Conservation (phyloP, 495 filamentous ascomycete species). For the Chlorociboria aeruginascens region DNA sequence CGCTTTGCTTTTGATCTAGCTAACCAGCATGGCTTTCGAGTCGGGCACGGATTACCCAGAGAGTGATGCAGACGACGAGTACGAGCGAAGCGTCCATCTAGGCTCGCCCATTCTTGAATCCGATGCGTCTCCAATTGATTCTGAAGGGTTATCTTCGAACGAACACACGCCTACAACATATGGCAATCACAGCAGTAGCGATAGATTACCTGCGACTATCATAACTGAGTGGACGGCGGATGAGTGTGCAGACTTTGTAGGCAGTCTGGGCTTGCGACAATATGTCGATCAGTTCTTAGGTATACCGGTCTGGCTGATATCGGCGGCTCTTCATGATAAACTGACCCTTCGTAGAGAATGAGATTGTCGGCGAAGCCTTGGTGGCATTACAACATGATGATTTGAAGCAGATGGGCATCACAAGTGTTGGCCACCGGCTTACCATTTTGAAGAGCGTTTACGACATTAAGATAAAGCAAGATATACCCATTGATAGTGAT, state of each 20-base stretch:
- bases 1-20: background rate
- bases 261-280: conserved; percentile 65
- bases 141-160: conserved; percentile 58
- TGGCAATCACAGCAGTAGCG: conserved; percentile 52
- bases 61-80: conserved; percentile 86
- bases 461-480: conserved; percentile 85
- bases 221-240: conserved; percentile 84
- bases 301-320: conserved; percentile 26
- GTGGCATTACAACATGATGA: conserved; percentile 85
- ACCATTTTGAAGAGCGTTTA: conserved; percentile 93
- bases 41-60: conserved; percentile 59
- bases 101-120: conserved; percentile 61
- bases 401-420: conserved; percentile 85
- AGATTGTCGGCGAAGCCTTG: conserved; percentile 83
- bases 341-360: conserved; percentile 58
- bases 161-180: conserved; percentile 86
- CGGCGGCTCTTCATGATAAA: background rate
- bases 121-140: conserved; percentile 69
- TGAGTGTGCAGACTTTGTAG: conserved; percentile 79
- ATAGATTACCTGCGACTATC: conserved; percentile 60
- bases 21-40: conserved; percentile 39
- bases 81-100: conserved; percentile 65
- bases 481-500: conserved; percentile 79
- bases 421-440: conserved; percentile 84
- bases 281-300: conserved; percentile 76